A percentile compares a stretch with the other conserved stretches of the same genome.
Evolutionary conservation across 805 yeast genomes (phyloP).

Genomic region (Starmerella powellii): DNA sequence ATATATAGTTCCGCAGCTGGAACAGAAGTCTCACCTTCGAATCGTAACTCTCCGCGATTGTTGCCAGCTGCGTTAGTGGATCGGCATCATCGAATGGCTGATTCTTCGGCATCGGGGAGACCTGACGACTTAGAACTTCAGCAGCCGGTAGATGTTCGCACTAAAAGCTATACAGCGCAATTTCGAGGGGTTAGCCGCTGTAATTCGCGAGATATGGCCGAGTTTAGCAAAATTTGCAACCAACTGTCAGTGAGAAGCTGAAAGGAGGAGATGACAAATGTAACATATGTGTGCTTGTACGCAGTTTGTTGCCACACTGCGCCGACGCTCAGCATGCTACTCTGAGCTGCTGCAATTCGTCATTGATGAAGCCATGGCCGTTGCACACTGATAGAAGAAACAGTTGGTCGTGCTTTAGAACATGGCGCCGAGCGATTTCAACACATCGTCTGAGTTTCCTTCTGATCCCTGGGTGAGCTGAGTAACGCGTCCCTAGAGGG

Average conservation of each 20-base stretch:
- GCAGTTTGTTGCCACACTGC: background rate
- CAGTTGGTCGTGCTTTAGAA: no score
- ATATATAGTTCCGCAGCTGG: conserved; percentile 32
- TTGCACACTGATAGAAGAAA: no score
- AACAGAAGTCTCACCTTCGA: conserved; percentile 30
- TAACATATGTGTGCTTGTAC: background rate
- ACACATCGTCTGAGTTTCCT: no score
- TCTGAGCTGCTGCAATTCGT: no score
- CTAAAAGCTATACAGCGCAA: background rate
- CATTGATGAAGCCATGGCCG: no score
- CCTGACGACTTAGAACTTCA: background rate
- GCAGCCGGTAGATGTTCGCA: background rate
- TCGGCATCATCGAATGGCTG: conserved; percentile 1
- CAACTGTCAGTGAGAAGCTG: conserved; percentile 5
- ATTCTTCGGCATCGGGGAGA: conserved; percentile 5
- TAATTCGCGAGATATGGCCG: conserved; percentile 7
- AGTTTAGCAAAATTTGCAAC: background rate
- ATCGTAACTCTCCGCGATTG: conserved; percentile 27
- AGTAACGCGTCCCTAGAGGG: no score
- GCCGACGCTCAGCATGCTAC: background rate
- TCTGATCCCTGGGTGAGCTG: no score
- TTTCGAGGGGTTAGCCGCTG: background rate
- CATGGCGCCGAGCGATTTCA: no score
- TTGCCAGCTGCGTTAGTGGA: conserved; percentile 14
- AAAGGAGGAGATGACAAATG: conserved; percentile 8